phyloP scores from a whole-genome alignment of 2,329 filamentous ascomycete genomes.

The Geosmithia putterillii region DNA sequence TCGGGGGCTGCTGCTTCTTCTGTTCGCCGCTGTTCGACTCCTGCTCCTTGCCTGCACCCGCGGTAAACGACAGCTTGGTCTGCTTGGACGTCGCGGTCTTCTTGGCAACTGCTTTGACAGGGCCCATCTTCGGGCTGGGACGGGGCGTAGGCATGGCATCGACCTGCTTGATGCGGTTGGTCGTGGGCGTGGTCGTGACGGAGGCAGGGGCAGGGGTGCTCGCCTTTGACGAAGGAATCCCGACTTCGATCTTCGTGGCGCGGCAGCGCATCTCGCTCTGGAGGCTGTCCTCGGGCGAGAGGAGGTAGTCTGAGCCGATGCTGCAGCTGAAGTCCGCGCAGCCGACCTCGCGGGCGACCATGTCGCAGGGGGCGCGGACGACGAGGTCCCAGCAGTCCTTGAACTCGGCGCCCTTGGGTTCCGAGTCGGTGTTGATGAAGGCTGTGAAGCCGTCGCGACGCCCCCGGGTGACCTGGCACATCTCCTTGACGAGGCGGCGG shows the following conservation, averaged over 20 bases:
- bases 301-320: conserved; percentile 36
- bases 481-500: conserved; percentile 75
- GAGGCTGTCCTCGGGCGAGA: conserved; percentile 31
- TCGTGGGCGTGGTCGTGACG: conserved; percentile 14
- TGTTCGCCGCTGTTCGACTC: conserved; percentile 4
- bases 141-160: conserved; percentile 44
- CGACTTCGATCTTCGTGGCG: conserved; percentile 20
- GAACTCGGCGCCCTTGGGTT: conserved; percentile 71
- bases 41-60: neutral
- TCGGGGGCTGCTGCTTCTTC: conserved; percentile 7
- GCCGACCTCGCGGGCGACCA: conserved; percentile 63
- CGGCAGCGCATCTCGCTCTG: conserved; percentile 23
- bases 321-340: conserved; percentile 45
- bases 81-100: conserved; percentile 40
- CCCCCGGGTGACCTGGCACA: conserved; percentile 77
- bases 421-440: conserved; percentile 87
- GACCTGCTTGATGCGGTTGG: conserved; percentile 24
- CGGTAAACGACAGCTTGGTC: conserved; percentile 33
- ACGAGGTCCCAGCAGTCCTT: conserved; percentile 91
- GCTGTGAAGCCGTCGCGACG: conserved; percentile 76
- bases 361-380: conserved; percentile 76
- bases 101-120: conserved; percentile 24
- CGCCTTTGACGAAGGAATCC: conserved; percentile 10
- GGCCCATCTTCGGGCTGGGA: conserved; percentile 39
- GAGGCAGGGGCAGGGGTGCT: conserved; percentile 10